Evolutionary conservation across 495 filamentous ascomycete species (phyloP), one percentile per base, ranked within the genome.

Genomic region (Neurospora tetrasperma): DNA sequence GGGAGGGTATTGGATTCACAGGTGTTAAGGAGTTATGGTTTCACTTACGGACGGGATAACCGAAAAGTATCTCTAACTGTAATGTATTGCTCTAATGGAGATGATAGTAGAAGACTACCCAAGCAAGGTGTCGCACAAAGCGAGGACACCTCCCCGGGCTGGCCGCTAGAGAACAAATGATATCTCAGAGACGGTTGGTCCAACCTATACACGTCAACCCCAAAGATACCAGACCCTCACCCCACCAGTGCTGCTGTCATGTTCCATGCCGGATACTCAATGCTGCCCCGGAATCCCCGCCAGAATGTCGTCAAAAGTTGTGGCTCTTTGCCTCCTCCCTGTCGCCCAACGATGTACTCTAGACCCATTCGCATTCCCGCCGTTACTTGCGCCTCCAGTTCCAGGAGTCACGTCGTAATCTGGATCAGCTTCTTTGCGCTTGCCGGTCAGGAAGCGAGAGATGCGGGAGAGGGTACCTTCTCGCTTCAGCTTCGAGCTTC

Each of bases 1-100:
- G 31, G 83, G 84, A 1, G 84, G 84, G 42, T 77, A 82, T 73
- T 86, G 83, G 78, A 82, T 86, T 76, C 76, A 74, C 23, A 78
- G 82, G 70, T 82, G 23, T 27, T 27, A 14, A 31, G 18, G 18
- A 0, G 46, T 54, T 23, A 4, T 39, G 39, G 46, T 12, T n/a
- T 54, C 11, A 54, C n/a, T 54, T 23, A 12, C n/a, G n/a, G 4
- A 23, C 1, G 20, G 4, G n/a, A 54, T 23, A 23, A 23, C 23
- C 0, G 4, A 0, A 54, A 23, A 23, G 46, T 23, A 54, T 6
- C n/a, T 48, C 39, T 38, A 38, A 38, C 35, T 38, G 46, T 54
- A 14, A 12, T 54, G 10, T 54, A 54, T 54, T 54, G 46, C n/a
- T 54, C 46, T 23, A 54, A 54, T 12, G 46, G 20, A 54, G 46